Conservation (phyloP, 2,329 filamentous ascomycete genomes). For the Orbilia oligospora region DNA sequence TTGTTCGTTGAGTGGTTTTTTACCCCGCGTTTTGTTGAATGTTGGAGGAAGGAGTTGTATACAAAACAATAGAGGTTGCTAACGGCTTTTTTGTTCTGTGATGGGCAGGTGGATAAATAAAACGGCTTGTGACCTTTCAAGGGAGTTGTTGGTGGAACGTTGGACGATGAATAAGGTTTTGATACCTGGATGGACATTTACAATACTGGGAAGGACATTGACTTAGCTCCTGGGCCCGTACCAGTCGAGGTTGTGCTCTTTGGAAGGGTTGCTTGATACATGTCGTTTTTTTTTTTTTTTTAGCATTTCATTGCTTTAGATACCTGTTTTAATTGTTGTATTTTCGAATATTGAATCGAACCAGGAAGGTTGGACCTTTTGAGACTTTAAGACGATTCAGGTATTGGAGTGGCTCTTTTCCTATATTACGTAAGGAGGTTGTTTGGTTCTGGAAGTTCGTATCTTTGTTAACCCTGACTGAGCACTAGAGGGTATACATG, state of each 20-base stretch:
- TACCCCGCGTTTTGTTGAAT: conserved; percentile 7
- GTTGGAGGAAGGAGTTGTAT: conserved; percentile 3
- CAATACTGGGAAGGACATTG: too few relatives aligned
- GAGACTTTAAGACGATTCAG: too few relatives aligned
- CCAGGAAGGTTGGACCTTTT: too few relatives aligned
- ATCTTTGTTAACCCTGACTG: too few relatives aligned
- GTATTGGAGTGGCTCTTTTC: too few relatives aligned
- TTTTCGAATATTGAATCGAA: neutral
- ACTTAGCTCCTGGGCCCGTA: neutral
- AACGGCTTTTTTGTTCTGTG: conserved; percentile 9
- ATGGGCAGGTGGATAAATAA: conserved; percentile 57
- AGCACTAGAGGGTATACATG: too few relatives aligned
- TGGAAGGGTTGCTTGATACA: neutral
- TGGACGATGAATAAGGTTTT: neutral
- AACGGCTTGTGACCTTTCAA: conserved; percentile 28
- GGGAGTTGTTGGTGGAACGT: conserved; percentile 22
- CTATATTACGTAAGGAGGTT: too few relatives aligned
- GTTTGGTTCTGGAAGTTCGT: too few relatives aligned
- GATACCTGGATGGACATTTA: neutral
- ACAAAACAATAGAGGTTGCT: conserved; percentile 13
- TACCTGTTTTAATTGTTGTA: neutral
- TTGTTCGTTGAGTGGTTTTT: neutral
- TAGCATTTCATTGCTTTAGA: neutral
- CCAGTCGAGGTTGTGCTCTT: neutral
- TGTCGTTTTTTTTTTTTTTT: neutral